A percentile compares a stretch with the other conserved stretches of the same genome.
These are phyloP conservation scores for Multifurca ochricompacta DNA, from an alignment of 768 basidiomycete species.

Conservation along the genomic window DNA sequence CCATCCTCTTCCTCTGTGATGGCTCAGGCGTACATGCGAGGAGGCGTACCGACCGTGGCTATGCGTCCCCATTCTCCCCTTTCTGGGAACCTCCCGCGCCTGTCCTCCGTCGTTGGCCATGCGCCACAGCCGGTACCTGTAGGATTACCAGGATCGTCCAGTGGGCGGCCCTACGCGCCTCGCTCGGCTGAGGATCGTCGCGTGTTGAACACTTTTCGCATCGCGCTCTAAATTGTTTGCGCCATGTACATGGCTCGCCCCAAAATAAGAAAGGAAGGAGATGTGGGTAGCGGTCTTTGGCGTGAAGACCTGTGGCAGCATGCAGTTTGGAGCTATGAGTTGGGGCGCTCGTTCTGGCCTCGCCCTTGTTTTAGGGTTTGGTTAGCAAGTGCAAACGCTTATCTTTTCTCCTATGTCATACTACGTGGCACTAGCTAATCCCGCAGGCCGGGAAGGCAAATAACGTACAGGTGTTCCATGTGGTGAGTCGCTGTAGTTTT, in stretches of 20 bases:
- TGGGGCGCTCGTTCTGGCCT: neutral
- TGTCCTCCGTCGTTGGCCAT: constrained; percentile 19
- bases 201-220: constrained; percentile 30
- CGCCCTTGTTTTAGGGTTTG: constrained; percentile 5
- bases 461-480: constrained; percentile 3
- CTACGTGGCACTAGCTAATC: constrained; percentile 11
- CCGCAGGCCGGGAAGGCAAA: neutral
- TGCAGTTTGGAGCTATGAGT: neutral
- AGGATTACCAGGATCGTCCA: constrained; percentile 12
- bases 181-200: constrained; percentile 31
- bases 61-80: constrained; percentile 12
- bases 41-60: neutral
- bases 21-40: constrained; percentile 6
- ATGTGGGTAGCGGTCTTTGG: neutral
- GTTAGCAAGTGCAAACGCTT: neutral
- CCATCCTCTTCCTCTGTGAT: constrained; percentile 10
- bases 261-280: neutral
- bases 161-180: constrained; percentile 24
- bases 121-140: constrained; percentile 9
- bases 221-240: constrained; percentile 25
- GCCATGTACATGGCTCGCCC: neutral
- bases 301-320: neutral
- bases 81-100: constrained; percentile 14
- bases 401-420: constrained; percentile 5
- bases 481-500: neutral